Conservation (phyloP, 2,329 filamentous ascomycete genomes). For the Colletotrichum lini region DNA sequence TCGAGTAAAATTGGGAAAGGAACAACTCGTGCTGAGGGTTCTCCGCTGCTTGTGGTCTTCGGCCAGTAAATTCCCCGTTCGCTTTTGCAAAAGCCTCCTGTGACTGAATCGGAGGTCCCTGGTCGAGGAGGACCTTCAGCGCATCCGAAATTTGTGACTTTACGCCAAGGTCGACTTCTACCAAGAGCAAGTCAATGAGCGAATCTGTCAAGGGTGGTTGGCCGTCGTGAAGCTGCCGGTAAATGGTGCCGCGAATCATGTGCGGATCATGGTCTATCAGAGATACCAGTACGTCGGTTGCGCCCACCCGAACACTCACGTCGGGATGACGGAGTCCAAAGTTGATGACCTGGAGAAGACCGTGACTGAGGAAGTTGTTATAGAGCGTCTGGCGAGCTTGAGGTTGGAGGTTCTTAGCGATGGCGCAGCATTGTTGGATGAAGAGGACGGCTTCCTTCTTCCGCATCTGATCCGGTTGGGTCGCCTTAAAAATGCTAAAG, state of each 20-base stretch:
- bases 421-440: slow-evolving; percentile 94
- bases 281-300: slow-evolving; percentile 92
- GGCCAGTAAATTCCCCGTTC: slow-evolving; percentile 77
- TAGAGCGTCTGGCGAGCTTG: slow-evolving; percentile 86
- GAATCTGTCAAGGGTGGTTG: slow-evolving; percentile 90
- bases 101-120: slow-evolving; percentile 62
- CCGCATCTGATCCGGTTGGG: slow-evolving; percentile 75
- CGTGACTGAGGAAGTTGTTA: slow-evolving; percentile 89
- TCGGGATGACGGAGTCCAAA: slow-evolving; percentile 91
- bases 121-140: slow-evolving; percentile 93
- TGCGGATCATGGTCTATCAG: slow-evolving; percentile 96
- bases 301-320: slow-evolving; percentile 88
- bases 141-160: slow-evolving; percentile 97
- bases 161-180: slow-evolving; percentile 93
- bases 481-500: slow-evolving; percentile 84
- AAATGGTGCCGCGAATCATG: slow-evolving; percentile 94
- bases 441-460: slow-evolving; percentile 97
- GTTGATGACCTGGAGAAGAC: slow-evolving; percentile 90
- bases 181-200: slow-evolving; percentile 89
- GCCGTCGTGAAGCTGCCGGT: slow-evolving; percentile 91
- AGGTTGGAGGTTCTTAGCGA: slow-evolving; percentile 94
- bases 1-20: slow-evolving; percentile 90
- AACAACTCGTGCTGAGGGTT: slow-evolving; percentile 88
- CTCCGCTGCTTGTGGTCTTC: slow-evolving; percentile 66
- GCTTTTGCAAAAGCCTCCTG: slow-evolving; percentile 73